Evolutionary conservation across 1,284 basidiomycete species (phyloP), one percentile per base, ranked within the genome.

Genomic region (Tilletia setariae): DNA sequence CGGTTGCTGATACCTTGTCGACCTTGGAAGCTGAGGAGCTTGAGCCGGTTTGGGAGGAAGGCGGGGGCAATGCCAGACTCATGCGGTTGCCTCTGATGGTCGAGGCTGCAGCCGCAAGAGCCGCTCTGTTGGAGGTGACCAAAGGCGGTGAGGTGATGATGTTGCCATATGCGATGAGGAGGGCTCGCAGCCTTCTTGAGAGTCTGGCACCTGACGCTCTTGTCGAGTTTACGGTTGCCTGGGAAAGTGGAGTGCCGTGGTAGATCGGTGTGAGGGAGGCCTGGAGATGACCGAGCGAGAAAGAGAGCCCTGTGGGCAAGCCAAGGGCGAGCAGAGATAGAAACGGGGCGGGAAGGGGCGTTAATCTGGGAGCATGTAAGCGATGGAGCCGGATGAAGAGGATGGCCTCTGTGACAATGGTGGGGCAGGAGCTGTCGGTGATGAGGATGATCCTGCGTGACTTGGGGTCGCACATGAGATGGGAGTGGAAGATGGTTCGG

Each of bases 251-350:
- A 21, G 78, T 62, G 11, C 76, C 78, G 46, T 74, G 76, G 64
- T 75, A 79, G 19, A 80, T 94, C 0, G 95, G 93, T 49, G 95
- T 86, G 8, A 90, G 88, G 1, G 89, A 90, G 0, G 93, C 90
- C 83, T 98, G 94, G 1, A 95, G 86, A 80, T 94, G 90, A 0
- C 95, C 96, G 72, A 89, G 89, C 76, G 98, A 94, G 1, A 98
- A 85, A 0, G 98, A 94, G 7, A 98, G 87, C 1, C 94, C 95
- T 0, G 93, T 94, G 73, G 93, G 90, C 68, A 91, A 86, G 2
- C 96, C 95, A 1, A 90, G 88, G 1, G 93, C 89, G 67, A 96
- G 86, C 16, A 98, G 84, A 0, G 92, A 87, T 11, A 96, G 86
- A 0, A 98, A 84, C 75, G 92, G 91, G 68, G 92, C 90, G 8